These are phyloP conservation scores for Grammothele lineata DNA, from an alignment of 768 basidiomycete species.

Conservation along the genomic window DNA sequence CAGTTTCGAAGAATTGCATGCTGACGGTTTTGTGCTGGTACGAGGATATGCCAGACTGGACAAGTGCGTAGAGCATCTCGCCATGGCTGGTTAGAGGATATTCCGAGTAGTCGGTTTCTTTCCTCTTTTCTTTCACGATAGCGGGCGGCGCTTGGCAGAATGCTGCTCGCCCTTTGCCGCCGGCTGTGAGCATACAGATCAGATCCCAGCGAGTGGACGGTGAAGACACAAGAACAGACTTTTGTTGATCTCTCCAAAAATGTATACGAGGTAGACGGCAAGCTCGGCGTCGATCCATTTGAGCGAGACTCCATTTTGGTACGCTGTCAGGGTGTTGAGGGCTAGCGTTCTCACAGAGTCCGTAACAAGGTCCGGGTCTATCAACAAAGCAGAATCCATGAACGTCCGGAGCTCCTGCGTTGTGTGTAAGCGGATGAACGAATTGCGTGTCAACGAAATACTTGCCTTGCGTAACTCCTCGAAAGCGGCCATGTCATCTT, in stretches of 20 bases:
- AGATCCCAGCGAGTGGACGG: conserved; percentile 1
- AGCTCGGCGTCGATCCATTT: conserved; percentile 95
- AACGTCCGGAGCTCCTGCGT: conserved; percentile 77
- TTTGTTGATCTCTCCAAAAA: conserved; percentile 92
- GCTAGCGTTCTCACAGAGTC: conserved; percentile 70
- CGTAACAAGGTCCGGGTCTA: conserved; percentile 85
- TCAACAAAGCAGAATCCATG: conserved; percentile 79
- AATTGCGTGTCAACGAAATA: neutral
- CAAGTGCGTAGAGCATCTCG: conserved; percentile 80
- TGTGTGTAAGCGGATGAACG: neutral
- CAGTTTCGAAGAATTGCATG: conserved; percentile 91
- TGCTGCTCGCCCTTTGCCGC: conserved; percentile 76
- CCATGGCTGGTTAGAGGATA: conserved; percentile 89
- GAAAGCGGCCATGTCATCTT: conserved; percentile 82
- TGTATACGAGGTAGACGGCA: conserved; percentile 87
- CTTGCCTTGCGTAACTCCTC: conserved; percentile 79
- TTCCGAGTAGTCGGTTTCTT: conserved; percentile 64
- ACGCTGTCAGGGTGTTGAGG: conserved; percentile 68
- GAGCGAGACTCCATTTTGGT: conserved; percentile 56
- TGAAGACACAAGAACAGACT: conserved; percentile 41
- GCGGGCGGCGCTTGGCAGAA: conserved; percentile 79
- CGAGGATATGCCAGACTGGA: conserved; percentile 75
- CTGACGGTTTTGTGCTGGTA: conserved; percentile 83
- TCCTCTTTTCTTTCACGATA: conserved; percentile 64
- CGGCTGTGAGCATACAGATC: conserved; percentile 38